Evolutionary conservation across 225 moss, liverwort and hornwort genomes (phyloP).

Genomic region (Lunularia cruciata): DNA sequence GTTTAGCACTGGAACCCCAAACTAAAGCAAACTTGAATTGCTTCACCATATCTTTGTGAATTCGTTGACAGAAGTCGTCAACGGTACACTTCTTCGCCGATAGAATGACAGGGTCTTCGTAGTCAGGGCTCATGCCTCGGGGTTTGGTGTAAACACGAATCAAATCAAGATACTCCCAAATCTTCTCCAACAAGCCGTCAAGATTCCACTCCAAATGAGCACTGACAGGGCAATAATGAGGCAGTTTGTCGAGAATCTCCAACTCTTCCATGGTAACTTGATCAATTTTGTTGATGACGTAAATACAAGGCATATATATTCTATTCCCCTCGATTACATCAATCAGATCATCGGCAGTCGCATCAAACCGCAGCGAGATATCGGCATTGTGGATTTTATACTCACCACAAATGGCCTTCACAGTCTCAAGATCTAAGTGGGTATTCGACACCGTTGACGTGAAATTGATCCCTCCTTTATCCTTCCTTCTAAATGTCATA

Average conservation of each 20-base stretch:
- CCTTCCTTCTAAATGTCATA: constrained; percentile 83
- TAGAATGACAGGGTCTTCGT: constrained; percentile 90
- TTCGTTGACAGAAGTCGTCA: constrained; percentile 86
- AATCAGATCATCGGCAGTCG: constrained; percentile 90
- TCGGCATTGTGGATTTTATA: constrained; percentile 95
- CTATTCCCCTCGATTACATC: constrained; percentile 91
- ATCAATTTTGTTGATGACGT: constrained; percentile 94
- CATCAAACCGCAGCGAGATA: constrained; percentile 81
- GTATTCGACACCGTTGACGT: constrained; percentile 76
- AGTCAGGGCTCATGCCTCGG: constrained; percentile 83
- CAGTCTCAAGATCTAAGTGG: constrained; percentile 80
- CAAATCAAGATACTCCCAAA: constrained; percentile 93
- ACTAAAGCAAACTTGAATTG: constrained; percentile 88
- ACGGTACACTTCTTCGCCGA: constrained; percentile 77
- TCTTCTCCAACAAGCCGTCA: constrained; percentile 84
- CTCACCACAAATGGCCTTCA: constrained; percentile 92
- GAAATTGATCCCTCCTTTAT: constrained; percentile 90
- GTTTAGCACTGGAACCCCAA: constrained; percentile 98
- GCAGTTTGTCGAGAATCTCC: constrained; percentile 80
- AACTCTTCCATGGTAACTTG: constrained; percentile 90
- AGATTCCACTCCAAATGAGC: constrained; percentile 98
- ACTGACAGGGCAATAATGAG: constrained; percentile 94
- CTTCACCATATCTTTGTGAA: constrained; percentile 94
- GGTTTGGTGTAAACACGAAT: constrained; percentile 92
- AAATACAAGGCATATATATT: constrained; percentile 94